Conservation (phyloP, 805 yeast genomes). For the Sugiyamaella smithiae region DNA sequence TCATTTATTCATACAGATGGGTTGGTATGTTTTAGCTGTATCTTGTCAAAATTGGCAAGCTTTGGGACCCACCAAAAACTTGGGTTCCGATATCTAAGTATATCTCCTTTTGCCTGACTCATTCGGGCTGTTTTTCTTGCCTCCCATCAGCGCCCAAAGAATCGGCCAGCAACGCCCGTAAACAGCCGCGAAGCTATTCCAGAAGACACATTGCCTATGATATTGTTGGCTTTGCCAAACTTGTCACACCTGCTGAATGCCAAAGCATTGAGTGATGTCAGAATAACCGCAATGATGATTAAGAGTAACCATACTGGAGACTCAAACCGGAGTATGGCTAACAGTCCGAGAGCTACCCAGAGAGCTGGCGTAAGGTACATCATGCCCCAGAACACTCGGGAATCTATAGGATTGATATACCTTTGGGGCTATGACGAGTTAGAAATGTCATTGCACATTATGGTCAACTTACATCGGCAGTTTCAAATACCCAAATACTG, state of each 20-base stretch:
- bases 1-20: too few species aligned
- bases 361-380: slow-evolving; percentile 69
- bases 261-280: slow-evolving; percentile 78
- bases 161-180: slow-evolving; percentile 12
- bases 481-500: slow-evolving; percentile 83
- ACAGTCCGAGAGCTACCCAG: slow-evolving; percentile 71
- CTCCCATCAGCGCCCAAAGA: slow-evolving; percentile 14
- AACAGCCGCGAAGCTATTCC: slow-evolving; percentile 13
- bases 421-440: slow-evolving; percentile 38
- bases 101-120: too few species aligned
- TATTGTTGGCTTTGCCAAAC: slow-evolving; percentile 76
- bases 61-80: too few species aligned
- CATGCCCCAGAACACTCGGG: slow-evolving; percentile 82
- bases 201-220: slow-evolving; percentile 45
- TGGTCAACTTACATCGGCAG: slow-evolving; percentile 52
- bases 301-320: slow-evolving; percentile 49
- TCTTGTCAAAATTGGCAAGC: too few species aligned
- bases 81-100: too few species aligned
- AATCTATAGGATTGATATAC: slow-evolving; percentile 84
- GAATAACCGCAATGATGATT: slow-evolving; percentile 62
- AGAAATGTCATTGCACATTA: not conserved
- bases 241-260: slow-evolving; percentile 92
- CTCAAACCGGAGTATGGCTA: slow-evolving; percentile 77
- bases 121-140: too few species aligned
- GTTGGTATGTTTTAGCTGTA: too few species aligned